Base-by-base conservation (phyloP, 129 eudicot genomes). In the Ambrosia artemisiifolia region DNA sequence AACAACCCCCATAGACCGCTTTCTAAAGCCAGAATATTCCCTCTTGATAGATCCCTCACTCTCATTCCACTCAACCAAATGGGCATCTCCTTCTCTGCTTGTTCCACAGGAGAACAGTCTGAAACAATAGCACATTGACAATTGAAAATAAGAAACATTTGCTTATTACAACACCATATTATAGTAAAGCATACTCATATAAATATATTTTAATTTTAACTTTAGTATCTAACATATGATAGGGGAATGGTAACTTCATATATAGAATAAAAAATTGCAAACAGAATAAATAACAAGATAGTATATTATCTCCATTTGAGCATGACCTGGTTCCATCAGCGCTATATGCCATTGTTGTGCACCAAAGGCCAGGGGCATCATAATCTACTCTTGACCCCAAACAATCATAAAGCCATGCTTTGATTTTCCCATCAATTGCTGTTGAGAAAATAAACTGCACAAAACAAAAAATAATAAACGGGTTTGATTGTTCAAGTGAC, bases 21-120 rank as follows among this genome's bases (percentile, higher is more conserved):
- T 86, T 74, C 90, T 77, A 49, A 90, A 90, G 46, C 96, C 96
- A 66, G 86, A 70, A 69, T 84, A 90, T 34, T 86, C 78, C 84
- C 93, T 85, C 77, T 87, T 90, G 68, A 90, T 83, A 20, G 93
- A 90, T 71, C 96, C 96, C 78, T 90, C 96, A 80, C 96, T 90
- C 78, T 90, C 96, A 71, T 90, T 90, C 96, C 96, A 90, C 85
- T 90, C 96, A 78, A 90, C 96, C 63, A 90, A 82, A 79, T 86
- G 90, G 40, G 96, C 86, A 63, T 90, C 93, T 19, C 96, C 93
- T 65, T 89, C 96, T 86, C 87, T 89, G 80, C 96, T 89, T 47
- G 96, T 89, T 66, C 96, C 96, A 84, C 92, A 89, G 63, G 96
- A 89, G 76, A 89, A 90, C 11, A 90, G 85, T 77, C 96, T 90